Evolutionary conservation across 2,329 filamentous ascomycete species (phyloP), one percentile per base, ranked within the genome.

Genomic region (Emydomyces testavorans): DNA sequence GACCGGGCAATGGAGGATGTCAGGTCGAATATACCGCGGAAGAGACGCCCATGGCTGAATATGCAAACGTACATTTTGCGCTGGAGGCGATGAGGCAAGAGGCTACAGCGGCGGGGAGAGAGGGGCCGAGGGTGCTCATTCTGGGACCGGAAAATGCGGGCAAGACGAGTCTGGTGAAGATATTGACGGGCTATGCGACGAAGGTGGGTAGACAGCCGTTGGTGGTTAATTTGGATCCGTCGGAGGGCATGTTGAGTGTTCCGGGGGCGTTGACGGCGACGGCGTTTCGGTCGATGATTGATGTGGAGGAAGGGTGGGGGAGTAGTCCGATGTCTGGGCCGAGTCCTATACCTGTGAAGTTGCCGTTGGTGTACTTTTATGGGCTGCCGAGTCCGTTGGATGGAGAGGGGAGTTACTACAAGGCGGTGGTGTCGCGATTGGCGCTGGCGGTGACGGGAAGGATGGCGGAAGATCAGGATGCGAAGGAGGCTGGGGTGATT

Each of bases 321-420:
- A 86, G 78, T 55, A 89, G 86, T 57, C 89, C 90, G 0, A 94
- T 89, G 58, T 93, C 85, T 55, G 92, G 90, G 0, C 89, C 92
- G 0, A 92, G 83, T 56, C 78, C 81, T 0, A 80, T 94, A 15
- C 89, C 90, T 0, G 86, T 94, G 45, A 96, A 95, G 71, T 73
- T 94, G 57, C 92, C 92, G 4, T 70, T 98, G 46, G 87, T 90
- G 23, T 94, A 94, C 62, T 86, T 88, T 65, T 94, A 85, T 63
- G 90, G 92, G 13, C 72, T 83, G 53, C 74, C 78, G 45, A 79
- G 74, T 52, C 77, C 86, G 16, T 54, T 69, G 0, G 82, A 87
- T 56, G 83, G 87, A 42, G 83, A 87, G 52, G 73, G 77, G 0
- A 75, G 72, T 28, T 68, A 90, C 36, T 96, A 84, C 69, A 83